Evolutionary conservation across 352 stramenopile genomes (phyloP).

Genomic region (Phytopythium oedochilum): DNA sequence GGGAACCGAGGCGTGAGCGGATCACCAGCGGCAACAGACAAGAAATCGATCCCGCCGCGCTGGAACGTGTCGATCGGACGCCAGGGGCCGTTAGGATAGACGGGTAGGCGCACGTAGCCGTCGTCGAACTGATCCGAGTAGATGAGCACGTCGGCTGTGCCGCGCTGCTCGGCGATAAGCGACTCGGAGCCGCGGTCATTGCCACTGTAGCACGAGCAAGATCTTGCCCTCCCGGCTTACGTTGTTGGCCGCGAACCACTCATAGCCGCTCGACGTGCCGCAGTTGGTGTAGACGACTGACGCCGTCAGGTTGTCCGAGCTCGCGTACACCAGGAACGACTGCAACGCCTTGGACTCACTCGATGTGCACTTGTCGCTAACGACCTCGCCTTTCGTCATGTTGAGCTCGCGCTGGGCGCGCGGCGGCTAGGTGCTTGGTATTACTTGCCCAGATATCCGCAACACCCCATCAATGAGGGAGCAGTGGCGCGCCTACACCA

Average conservation of each 20-base stretch:
- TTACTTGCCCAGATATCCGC: too few species aligned
- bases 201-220: constrained; percentile 75
- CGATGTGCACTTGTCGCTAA: constrained; percentile 61
- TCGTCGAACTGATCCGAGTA: constrained; percentile 88
- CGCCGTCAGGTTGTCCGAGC: constrained; percentile 63
- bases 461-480: too few species aligned
- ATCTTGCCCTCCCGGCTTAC: constrained; percentile 78
- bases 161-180: constrained; percentile 73
- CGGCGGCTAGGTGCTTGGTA: too few species aligned
- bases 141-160: constrained; percentile 78
- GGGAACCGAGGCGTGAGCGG: constrained; percentile 47
- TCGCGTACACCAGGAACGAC: constrained; percentile 81
- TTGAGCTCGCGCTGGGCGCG: constrained; percentile 29
- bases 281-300: constrained; percentile 88
- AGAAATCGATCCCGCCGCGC: constrained; percentile 81
- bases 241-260: constrained; percentile 57
- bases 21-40: constrained; percentile 69
- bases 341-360: constrained; percentile 46
- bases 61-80: constrained; percentile 75
- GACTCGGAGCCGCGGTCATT: constrained; percentile 79
- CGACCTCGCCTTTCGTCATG: constrained; percentile 51
- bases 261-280: constrained; percentile 73
- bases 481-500: too few species aligned
- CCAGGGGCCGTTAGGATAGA: constrained; percentile 75
- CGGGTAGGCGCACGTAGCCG: constrained; percentile 50